phyloP scores from a whole-genome alignment of 306 rosid genomes.

The Casuarina equisetifolia region DNA sequence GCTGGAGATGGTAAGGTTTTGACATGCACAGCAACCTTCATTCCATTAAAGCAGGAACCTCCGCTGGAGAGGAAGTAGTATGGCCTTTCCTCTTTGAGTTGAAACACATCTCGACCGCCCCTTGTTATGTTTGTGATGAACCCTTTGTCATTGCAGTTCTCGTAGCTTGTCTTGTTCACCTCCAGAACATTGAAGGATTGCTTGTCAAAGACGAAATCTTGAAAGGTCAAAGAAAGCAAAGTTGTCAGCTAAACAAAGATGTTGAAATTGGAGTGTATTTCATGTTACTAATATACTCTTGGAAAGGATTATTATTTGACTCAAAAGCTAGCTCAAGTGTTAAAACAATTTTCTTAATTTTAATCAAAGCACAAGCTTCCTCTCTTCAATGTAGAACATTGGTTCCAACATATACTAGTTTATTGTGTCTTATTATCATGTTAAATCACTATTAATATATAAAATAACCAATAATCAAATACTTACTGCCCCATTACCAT shows the following conservation, averaged over 20 bases:
- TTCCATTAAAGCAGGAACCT: slow-evolving; percentile 72
- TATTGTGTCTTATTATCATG: too few relatives aligned
- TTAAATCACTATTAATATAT: too few relatives aligned
- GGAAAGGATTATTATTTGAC: too few relatives aligned
- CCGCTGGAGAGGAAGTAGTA: slow-evolving; percentile 62
- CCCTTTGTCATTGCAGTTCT: slow-evolving; percentile 48
- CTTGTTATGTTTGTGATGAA: slow-evolving; percentile 61
- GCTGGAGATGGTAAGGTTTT: slow-evolving; percentile 16
- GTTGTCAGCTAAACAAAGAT: neutral
- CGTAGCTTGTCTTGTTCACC: slow-evolving; percentile 67
- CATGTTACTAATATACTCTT: too few relatives aligned
- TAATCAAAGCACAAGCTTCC: too few relatives aligned
- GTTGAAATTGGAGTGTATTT: too few relatives aligned
- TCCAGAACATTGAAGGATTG: slow-evolving; percentile 63
- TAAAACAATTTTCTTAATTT: too few relatives aligned
- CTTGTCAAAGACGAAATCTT: slow-evolving; percentile 66
- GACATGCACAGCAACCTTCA: slow-evolving; percentile 46
- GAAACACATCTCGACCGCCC: slow-evolving; percentile 75
- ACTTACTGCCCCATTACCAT: too few relatives aligned
- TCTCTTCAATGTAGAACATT: too few relatives aligned
- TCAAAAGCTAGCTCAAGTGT: too few relatives aligned
- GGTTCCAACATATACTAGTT: too few relatives aligned
- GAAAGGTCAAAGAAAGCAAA: neutral
- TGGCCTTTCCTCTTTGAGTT: slow-evolving; percentile 44
- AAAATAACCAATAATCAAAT: too few relatives aligned